Evolutionary conservation across 805 yeast species (phyloP), one percentile per base, ranked within the genome.

Genomic region (Nakazawaea siamensis): DNA sequence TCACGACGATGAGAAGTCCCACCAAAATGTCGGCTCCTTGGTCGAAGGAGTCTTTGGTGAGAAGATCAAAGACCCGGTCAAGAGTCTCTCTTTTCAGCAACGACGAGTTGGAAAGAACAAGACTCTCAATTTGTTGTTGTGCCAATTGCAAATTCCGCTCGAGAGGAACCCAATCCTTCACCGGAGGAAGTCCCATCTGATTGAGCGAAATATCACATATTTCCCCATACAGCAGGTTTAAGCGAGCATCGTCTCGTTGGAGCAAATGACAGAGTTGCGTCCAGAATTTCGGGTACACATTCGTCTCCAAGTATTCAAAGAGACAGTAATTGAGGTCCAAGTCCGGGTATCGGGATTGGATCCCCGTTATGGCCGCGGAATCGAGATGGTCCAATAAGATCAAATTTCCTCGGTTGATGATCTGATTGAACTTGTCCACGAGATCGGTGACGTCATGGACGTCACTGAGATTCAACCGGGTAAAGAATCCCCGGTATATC

Each of bases 21-120:
- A 88, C 67, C 16, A 88, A 57, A 0, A 83, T 74, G 50, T 88
- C 97, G 0, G 97, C 97, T 55, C 80, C 88, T 5, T n/a, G n/a
- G n/a, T n/a, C n/a, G n/a, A n/a, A n/a, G n/a, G n/a, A n/a, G n/a
- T n/a, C n/a, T n/a, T n/a, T n/a, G n/a, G n/a, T n/a, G n/a, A n/a
- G n/a, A n/a, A n/a, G n/a, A n/a, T n/a, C n/a, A n/a, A n/a, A n/a
- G n/a, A n/a, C n/a, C n/a, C n/a, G n/a, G n/a, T n/a, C n/a, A n/a
- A n/a, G n/a, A n/a, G n/a, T n/a, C n/a, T n/a, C n/a, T n/a, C n/a
- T n/a, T n/a, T n/a, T n/a, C n/a, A n/a, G n/a, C n/a, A n/a, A n/a
- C n/a, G n/a, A n/a, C n/a, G n/a, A n/a, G n/a, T n/a, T n/a, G n/a
- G n/a, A n/a, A n/a, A n/a, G n/a, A n/a, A n/a, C n/a, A n/a, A n/a